A percentile compares a stretch with the other conserved stretches of the same genome.
Conservation (phyloP, 345 rosid species). For the Eucalyptus cloeziana region DNA sequence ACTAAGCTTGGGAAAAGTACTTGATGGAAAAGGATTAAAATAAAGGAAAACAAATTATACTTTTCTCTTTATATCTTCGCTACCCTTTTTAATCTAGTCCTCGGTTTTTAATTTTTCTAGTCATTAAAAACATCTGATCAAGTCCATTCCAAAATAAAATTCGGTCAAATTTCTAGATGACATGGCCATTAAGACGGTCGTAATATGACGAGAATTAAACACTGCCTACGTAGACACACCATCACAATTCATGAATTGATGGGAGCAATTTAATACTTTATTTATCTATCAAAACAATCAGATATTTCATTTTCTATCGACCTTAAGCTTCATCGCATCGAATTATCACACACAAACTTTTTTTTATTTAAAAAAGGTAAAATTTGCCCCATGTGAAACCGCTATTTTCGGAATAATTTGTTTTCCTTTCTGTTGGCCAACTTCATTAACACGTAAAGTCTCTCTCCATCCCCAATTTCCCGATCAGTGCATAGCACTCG, state of each 20-base stretch:
- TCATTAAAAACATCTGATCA: not conserved
- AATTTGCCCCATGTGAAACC: not conserved
- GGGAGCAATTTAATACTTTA: not conserved
- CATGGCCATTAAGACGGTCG: not conserved
- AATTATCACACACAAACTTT: not conserved
- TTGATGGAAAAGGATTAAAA: not conserved
- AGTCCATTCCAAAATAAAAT: not conserved
- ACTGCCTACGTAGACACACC: not conserved
- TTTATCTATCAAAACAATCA: not conserved
- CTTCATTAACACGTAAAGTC: accelerated
- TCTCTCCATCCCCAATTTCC: no score
- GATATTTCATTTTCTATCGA: not conserved
- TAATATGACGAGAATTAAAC: not conserved
- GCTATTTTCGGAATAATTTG: not conserved
- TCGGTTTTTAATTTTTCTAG: not conserved
- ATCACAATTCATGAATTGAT: not conserved
- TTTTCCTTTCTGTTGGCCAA: not conserved
- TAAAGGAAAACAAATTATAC: not conserved
- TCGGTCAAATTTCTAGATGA: not conserved
- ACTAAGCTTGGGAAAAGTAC: not conserved
- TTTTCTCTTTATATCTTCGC: not conserved
- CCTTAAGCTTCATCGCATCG: accelerated
- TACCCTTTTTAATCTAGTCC: not conserved
- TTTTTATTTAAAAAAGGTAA: not conserved
- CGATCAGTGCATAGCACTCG: not conserved